These are phyloP conservation scores for Phaeosphaeriaceae sp. DNA, from an alignment of 2,329 filamentous ascomycete species.

Conservation along the genomic window DNA sequence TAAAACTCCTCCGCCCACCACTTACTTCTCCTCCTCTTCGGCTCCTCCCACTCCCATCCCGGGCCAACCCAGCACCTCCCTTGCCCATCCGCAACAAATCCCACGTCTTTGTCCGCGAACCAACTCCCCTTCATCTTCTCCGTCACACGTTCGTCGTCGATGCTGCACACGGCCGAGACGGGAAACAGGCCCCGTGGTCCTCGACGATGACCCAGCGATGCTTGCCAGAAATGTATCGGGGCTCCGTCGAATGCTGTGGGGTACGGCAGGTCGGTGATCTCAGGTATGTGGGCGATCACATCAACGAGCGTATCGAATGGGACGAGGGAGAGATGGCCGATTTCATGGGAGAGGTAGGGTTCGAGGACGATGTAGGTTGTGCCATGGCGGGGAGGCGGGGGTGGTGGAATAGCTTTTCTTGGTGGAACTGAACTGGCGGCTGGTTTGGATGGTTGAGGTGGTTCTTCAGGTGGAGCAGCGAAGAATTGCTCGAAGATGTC, in stretches of 20 bases:
- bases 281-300: neutral
- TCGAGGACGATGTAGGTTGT: slow-evolving; percentile 3
- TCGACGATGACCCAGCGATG: slow-evolving; percentile 1
- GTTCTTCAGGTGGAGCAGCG: neutral
- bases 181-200: slow-evolving; percentile 5
- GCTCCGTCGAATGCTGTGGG: slow-evolving; percentile 1
- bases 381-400: neutral
- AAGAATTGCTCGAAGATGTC: neutral
- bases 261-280: neutral
- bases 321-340: slow-evolving; percentile 5
- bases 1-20: slow-evolving; percentile 4
- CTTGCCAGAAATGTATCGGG: slow-evolving; percentile 3
- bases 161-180: neutral
- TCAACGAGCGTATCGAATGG: slow-evolving; percentile 5
- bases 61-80: slow-evolving; percentile 6
- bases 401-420: neutral
- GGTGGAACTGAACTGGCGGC: neutral
- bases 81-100: neutral
- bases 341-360: slow-evolving; percentile 5
- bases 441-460: too few relatives aligned
- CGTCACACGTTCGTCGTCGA: neutral
- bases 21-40: slow-evolving; percentile 2
- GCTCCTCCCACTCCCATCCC: slow-evolving; percentile 2
- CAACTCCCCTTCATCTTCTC: neutral
- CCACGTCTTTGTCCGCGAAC: slow-evolving; percentile 1